phyloP scores from a whole-genome alignment of 495 filamentous ascomycete species.

The Pseudoneurospora amorphoporcata region DNA sequence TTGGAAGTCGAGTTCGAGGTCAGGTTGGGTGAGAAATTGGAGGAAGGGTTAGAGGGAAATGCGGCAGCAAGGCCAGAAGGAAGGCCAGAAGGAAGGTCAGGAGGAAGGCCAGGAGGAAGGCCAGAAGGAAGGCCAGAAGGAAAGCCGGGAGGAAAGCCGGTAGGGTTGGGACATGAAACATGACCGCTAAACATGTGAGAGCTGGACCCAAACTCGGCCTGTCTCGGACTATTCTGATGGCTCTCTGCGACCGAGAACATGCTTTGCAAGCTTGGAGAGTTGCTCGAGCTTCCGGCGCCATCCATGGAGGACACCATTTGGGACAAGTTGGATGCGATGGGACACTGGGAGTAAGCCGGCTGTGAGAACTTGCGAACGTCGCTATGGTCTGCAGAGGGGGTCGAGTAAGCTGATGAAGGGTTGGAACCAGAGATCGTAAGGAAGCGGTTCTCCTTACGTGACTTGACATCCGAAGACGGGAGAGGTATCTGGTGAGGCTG shows the following conservation, averaged over 20 bases:
- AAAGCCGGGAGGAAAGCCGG: neutral
- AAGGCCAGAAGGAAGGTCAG: neutral
- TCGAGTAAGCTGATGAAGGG: constrained; percentile 2
- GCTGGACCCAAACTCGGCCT: constrained; percentile 2
- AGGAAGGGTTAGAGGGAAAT: neutral
- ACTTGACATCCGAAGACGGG: constrained; percentile 25
- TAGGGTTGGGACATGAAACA: neutral
- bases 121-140: neutral
- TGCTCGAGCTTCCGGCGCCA: neutral
- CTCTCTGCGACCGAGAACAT: neutral
- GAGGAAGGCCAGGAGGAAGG: too few species aligned
- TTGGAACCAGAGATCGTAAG: constrained; percentile 4
- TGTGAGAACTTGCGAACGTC: constrained; percentile 29
- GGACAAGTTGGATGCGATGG: neutral
- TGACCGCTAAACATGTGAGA: neutral
- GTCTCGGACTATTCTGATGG: neutral
- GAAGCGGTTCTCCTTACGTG: constrained; percentile 29
- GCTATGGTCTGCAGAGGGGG: constrained; percentile 10
- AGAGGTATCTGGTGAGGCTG: constrained; percentile 16
- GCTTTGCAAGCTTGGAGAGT: neutral
- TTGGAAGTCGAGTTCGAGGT: neutral
- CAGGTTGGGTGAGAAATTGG: neutral
- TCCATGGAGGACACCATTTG: neutral
- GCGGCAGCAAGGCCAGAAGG: too few species aligned
- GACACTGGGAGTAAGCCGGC: constrained; percentile 8